Conservation (phyloP, 2,329 filamentous ascomycete genomes). For the Botrytis elliptica region DNA sequence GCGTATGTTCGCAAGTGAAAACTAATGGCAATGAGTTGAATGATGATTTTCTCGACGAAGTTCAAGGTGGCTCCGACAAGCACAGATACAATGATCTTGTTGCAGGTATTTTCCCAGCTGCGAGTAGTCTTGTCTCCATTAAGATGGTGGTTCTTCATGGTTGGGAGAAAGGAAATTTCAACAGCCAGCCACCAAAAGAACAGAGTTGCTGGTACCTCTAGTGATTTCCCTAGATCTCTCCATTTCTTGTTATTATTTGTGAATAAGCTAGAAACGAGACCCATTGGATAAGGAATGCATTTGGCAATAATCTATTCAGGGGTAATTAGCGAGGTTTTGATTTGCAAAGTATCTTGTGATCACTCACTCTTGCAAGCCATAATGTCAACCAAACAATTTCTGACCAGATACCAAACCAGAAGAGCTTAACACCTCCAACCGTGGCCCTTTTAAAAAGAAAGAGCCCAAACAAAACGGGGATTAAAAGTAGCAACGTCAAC, state of each 20-base stretch:
- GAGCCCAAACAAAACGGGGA: slow-evolving; percentile 65
- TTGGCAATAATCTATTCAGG: slow-evolving; percentile 57
- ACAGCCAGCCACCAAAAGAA: slow-evolving; percentile 93
- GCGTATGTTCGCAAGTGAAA: slow-evolving; percentile 91
- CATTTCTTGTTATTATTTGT: slow-evolving; percentile 89
- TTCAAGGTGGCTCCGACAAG: slow-evolving; percentile 80
- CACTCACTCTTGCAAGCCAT: slow-evolving; percentile 67
- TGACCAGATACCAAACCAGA: slow-evolving; percentile 96
- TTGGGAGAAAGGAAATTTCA: slow-evolving; percentile 81
- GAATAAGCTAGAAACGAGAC: slow-evolving; percentile 67
- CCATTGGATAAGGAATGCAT: slow-evolving; percentile 60
- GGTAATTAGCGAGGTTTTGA: slow-evolving; percentile 17
- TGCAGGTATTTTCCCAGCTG: slow-evolving; percentile 72
- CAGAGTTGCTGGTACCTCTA: slow-evolving; percentile 80
- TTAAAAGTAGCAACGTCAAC: slow-evolving; percentile 60
- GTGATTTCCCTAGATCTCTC: slow-evolving; percentile 80
- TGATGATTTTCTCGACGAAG: slow-evolving; percentile 86
- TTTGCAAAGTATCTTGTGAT: neutral
- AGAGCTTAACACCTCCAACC: slow-evolving; percentile 71
- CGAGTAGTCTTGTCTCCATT: slow-evolving; percentile 52
- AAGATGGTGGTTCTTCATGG: slow-evolving; percentile 61
- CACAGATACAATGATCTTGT: slow-evolving; percentile 83
- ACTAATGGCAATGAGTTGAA: slow-evolving; percentile 89
- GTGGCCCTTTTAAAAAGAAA: slow-evolving; percentile 58
- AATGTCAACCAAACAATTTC: slow-evolving; percentile 90